Evolutionary conservation across 441 rosid species (phyloP), one percentile per base, ranked within the genome.

Genomic region (Corymbia calophylla): DNA sequence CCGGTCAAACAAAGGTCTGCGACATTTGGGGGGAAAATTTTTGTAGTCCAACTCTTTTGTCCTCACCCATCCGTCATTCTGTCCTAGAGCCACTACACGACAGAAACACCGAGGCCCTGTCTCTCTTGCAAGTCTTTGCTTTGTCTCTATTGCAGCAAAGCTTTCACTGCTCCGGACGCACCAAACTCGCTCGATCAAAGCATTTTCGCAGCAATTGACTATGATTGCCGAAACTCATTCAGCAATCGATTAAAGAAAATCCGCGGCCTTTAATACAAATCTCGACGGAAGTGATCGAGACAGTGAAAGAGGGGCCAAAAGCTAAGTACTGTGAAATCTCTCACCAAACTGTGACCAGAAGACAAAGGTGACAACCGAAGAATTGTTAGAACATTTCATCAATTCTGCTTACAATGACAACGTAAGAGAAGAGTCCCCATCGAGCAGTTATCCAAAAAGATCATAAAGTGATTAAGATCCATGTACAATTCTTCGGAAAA

Each of bases 251-350:
- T 2, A 66, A 31, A 17, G 77, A 32, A 68, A 15, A 60, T 6
- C n/a, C 68, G 4, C 39, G 3, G 39, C 21, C 9, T 66, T 31
- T 16, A 31, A 21, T 11, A 27, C 3, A 27, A 60, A 5, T 5
- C 15, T 29, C 4, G 17, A 60, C 8, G 7, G 3, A 12, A 12
- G 2, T 3, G 14, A 0, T 29, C 2, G 1, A 11, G 82, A 39
- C 29, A 12, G 49, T 11, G 49, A 39, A 73, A 21, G 49, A 11
- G 9, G 27, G 27, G 16, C 29, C 82, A 73, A 39, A 39, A 39
- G 27, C 82, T 8, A 39, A 73, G 25, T 44, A 19, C 82, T 4
- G 9, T 39, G 3, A 73, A 21, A 39, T 21, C 82, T 73, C 82
- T 73, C 29, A 39, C 49, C 25, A 23, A 11, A 60, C 68, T 3